Evolutionary conservation across 495 filamentous ascomycete species (phyloP), one percentile per base, ranked within the genome.

Genomic region (Neurospora sp.): DNA sequence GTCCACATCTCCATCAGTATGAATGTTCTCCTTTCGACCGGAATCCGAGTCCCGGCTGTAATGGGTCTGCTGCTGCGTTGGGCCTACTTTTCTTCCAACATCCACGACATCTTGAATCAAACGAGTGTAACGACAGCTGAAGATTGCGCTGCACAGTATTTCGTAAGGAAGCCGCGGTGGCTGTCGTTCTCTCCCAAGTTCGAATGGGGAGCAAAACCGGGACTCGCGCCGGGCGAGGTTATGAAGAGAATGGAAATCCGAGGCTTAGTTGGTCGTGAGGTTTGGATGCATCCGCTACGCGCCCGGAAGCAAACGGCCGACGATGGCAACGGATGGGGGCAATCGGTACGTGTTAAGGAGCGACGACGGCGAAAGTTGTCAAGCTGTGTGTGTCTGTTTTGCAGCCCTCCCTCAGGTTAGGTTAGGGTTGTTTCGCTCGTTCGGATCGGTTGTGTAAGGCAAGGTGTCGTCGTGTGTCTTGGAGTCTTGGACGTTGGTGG

Each of bases 21-120:
- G 73, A 80, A 77, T 74, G 71, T 70, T 41, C 72, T 59, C 72
- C 71, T 68, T 53, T 70, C 12, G 39, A 41, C 59, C 18, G 12
- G 69, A 44, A 40, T 20, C 39, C 69, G 8, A 27, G 65, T 47
- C 71, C 45, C 38, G 42, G 69, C 42, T 72, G 53, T 53, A 31
- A 68, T 18, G 42, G 14, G 71, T 69, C 20, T n/a, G 20, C 70
- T 38, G 68, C 12, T 74, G 53, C 70, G 69, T 41, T 61, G 71
- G 71, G 74, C 76, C 81, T 91, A 96, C 93, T 96, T 96, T 80
- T 96, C 93, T 83, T 93, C 91, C 81, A 95, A 73, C 89, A 93
- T 94, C 53, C 53, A 65, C 27, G 53, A 65, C 76, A 83, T 90
- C 81, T 82, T 80, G 77, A 75, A 70, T 12, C 22, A 78, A 81